Conservation (phyloP, 2,329 filamentous ascomycete species). For the Penicillium polonicum region DNA sequence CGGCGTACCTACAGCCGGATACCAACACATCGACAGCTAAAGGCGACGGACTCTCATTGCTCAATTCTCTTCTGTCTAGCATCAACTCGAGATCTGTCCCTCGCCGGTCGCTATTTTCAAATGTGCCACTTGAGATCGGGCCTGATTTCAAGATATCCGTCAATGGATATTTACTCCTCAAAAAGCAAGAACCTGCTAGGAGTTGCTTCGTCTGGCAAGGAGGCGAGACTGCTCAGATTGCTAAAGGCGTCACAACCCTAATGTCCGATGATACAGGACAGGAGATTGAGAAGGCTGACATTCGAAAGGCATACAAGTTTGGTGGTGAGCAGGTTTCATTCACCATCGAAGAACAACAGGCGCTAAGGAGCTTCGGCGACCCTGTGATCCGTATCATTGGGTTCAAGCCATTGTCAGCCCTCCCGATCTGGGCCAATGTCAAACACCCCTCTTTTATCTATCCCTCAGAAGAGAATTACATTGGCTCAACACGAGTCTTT, state of each 20-base stretch:
- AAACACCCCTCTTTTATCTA: constrained; percentile 91
- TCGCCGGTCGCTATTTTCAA: constrained; percentile 81
- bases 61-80: constrained; percentile 78
- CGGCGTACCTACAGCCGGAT: constrained; percentile 53
- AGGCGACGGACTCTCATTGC: constrained; percentile 72
- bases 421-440: constrained; percentile 80
- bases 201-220: constrained; percentile 86
- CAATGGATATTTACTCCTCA: constrained; percentile 87
- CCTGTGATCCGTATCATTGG: constrained; percentile 86
- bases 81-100: constrained; percentile 88
- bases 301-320: constrained; percentile 93
- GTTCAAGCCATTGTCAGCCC: constrained; percentile 75
- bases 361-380: constrained; percentile 75
- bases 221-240: constrained; percentile 82
- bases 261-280: constrained; percentile 75
- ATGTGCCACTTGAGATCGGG: constrained; percentile 81
- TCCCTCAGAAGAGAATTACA: constrained; percentile 82
- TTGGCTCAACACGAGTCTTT: constrained; percentile 91
- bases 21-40: constrained; percentile 60
- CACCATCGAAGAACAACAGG: constrained; percentile 75
- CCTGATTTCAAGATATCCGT: constrained; percentile 83
- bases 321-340: constrained; percentile 88
- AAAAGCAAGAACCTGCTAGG: constrained; percentile 75
- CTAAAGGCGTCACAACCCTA: constrained; percentile 68
- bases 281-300: constrained; percentile 74